Percentiles rank a stretch among this genome's conserved stretches.
Evolutionary conservation across 2,329 filamentous ascomycete genomes (phyloP).

Genomic region (Fusarium ambrosium): DNA sequence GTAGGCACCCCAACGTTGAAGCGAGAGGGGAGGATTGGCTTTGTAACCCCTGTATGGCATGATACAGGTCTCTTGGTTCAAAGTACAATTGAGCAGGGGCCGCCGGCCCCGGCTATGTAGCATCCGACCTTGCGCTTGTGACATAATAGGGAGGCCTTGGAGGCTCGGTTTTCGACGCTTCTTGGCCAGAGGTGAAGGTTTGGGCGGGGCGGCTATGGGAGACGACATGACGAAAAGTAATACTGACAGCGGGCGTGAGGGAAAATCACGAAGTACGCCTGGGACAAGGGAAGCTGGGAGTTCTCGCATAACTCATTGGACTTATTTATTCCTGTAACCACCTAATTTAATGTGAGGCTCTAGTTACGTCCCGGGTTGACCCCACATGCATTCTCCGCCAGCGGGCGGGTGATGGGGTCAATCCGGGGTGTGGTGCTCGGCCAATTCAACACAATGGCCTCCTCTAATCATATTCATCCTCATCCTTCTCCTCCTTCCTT

Average conservation of each 20-base stretch:
- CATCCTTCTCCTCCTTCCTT: background rate
- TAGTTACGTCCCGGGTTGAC: background rate
- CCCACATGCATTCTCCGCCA: background rate
- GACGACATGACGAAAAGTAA: background rate
- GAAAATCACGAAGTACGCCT: background rate
- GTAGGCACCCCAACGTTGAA: background rate
- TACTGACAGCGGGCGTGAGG: too few relatives aligned
- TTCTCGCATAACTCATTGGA: background rate
- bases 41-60: background rate
- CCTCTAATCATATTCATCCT: background rate
- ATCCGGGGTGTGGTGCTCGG: background rate
- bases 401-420: background rate
- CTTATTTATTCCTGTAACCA: background rate
- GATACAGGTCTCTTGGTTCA: background rate
- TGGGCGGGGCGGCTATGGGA: background rate
- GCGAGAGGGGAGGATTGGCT: background rate
- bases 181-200: background rate
- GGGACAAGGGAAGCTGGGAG: background rate
- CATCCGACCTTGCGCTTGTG: background rate
- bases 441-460: background rate
- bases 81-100: background rate
- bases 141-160: background rate
- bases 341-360: background rate
- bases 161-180: background rate
- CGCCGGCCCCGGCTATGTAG: background rate